Percentiles rank a stretch among this genome's conserved stretches.
These are phyloP conservation scores for Alternaria panax DNA, from an alignment of 2,329 filamentous ascomycete species.

Conservation along the genomic window DNA sequence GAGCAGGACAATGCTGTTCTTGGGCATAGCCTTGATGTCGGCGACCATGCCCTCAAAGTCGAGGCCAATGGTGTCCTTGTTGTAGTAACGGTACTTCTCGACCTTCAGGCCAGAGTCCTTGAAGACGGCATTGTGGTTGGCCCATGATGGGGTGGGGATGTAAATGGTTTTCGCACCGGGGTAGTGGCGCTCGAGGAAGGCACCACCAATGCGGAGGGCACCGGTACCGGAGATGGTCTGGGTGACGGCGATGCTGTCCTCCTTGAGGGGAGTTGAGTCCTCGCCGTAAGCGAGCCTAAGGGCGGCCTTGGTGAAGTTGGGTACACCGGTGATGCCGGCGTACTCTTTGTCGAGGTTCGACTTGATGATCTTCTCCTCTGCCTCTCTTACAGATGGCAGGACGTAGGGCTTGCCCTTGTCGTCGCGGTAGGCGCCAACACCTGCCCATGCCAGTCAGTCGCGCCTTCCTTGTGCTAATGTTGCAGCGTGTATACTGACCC, in stretches of 20 bases:
- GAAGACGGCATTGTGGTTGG: constrained; percentile 98
- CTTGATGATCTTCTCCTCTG: constrained; percentile 85
- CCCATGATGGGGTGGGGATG: constrained; percentile 95
- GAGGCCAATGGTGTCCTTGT: constrained; percentile 97
- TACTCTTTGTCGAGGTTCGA: constrained; percentile 93
- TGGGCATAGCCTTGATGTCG: constrained; percentile 88
- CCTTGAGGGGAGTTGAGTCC: constrained; percentile 76
- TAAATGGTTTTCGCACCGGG: constrained; percentile 94
- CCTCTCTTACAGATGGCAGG: constrained; percentile 87
- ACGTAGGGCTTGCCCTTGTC: constrained; percentile 98
- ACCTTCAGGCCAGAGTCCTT: constrained; percentile 89
- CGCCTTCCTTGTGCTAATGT: neutral
- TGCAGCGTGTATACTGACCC: constrained; percentile 60
- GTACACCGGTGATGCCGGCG: constrained; percentile 94
- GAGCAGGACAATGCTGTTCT: constrained; percentile 87
- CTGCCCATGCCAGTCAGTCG: constrained; percentile 54
- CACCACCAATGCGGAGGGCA: constrained; percentile 91
- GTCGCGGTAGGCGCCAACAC: constrained; percentile 97
- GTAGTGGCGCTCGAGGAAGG: constrained; percentile 91
- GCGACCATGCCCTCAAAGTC: constrained; percentile 94
- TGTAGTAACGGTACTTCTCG: constrained; percentile 97
- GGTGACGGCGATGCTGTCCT: constrained; percentile 84
- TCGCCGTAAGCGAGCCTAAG: constrained; percentile 89
- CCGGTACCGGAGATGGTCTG: constrained; percentile 99
- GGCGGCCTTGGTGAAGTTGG: constrained; percentile 91